Evolutionary conservation across 2,329 filamentous ascomycete species (phyloP), one percentile per base, ranked within the genome.

Genomic region (Zalaria sp.): DNA sequence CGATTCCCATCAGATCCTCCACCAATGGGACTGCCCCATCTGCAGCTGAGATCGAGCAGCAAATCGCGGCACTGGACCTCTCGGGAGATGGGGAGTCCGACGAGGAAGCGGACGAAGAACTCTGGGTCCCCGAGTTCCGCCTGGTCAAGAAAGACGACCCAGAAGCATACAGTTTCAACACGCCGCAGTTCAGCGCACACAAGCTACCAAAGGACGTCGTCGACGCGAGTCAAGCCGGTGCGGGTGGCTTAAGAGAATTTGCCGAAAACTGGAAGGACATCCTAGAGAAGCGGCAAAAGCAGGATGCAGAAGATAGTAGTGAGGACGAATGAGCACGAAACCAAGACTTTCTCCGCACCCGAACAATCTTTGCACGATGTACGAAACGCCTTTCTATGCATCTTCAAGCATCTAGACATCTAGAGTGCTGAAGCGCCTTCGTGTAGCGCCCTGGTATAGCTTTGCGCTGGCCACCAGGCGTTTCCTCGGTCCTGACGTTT

Each of bases 131-230:
- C 0, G 88, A 95, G 60, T 73, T 98, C 49, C 73, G 89, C 35
- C 69, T 96, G 5, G 75, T 98, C 37, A 77, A 81, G 51, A 79
- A 79, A 57, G 81, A 89, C 48, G 89, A 96, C 50, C 86, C 88
- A 0, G 83, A 89, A 46, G 88, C 88, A 1, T 91, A 86, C 57
- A 83, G 82, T 51, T 93, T 95, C 57, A 79, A 75, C 49, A 82
- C 83, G 4, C 76, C 86, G 1, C 83, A 89, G 54, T 96, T 93
- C 60, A 94, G 87, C 47, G 89, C 91, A 3, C 89, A 96, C 57
- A 98, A 96, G 63, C 65, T 98, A 51, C 91, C 91, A 1, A 87
- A 81, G 59, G 91, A 98, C 52, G 86, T 96, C 2, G 88, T 95
- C 2, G 76, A 80, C 54, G 77, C 76, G 2, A 73, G 72, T 27